phyloP scores from a whole-genome alignment of 1,284 basidiomycete species.

The Rhodotorula sp. region DNA sequence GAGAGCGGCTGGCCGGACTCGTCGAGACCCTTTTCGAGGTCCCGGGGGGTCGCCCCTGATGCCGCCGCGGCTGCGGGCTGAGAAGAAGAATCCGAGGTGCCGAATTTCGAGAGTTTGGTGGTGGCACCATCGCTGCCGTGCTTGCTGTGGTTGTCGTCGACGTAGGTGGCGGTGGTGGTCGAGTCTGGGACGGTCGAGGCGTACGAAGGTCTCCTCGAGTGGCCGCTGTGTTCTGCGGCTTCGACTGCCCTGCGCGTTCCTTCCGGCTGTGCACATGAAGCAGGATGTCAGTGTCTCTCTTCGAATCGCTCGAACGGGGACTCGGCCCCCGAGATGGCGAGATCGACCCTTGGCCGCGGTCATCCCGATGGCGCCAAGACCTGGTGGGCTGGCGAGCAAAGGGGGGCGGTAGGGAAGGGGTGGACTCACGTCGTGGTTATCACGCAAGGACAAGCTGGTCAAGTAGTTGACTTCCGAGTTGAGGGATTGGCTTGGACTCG shows the following conservation, averaged over 20 bases:
- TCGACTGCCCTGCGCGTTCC: constrained; percentile 21
- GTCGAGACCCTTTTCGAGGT: constrained; percentile 27
- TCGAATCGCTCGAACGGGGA: too few species aligned
- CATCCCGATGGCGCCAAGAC: too few species aligned
- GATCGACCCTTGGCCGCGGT: too few species aligned
- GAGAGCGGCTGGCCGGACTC: not conserved
- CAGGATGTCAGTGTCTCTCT: too few species aligned
- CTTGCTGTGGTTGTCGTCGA: not conserved
- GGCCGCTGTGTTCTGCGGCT: constrained; percentile 13
- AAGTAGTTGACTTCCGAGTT: constrained; percentile 14
- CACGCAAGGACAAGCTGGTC: constrained; percentile 14
- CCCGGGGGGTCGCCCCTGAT: constrained; percentile 3
- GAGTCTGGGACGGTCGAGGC: constrained; percentile 36
- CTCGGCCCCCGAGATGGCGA: too few species aligned
- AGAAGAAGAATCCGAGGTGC: not conserved
- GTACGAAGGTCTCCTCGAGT: constrained; percentile 33
- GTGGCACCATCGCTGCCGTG: not conserved
- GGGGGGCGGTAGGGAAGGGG: too few species aligned
- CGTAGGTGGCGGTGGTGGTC: constrained; percentile 7
- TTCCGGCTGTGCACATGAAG: constrained; percentile 18
- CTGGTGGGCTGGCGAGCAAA: too few species aligned
- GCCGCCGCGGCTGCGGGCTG: not conserved
- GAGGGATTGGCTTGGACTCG: constrained; percentile 14
- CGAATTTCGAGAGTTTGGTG: not conserved
- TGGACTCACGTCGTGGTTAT: constrained; percentile 36